Percentiles rank a stretch among this genome's conserved stretches.
These are phyloP conservation scores for Taphrina communis DNA, from an alignment of 1,139 yeast genomes.

Conservation along the genomic window DNA sequence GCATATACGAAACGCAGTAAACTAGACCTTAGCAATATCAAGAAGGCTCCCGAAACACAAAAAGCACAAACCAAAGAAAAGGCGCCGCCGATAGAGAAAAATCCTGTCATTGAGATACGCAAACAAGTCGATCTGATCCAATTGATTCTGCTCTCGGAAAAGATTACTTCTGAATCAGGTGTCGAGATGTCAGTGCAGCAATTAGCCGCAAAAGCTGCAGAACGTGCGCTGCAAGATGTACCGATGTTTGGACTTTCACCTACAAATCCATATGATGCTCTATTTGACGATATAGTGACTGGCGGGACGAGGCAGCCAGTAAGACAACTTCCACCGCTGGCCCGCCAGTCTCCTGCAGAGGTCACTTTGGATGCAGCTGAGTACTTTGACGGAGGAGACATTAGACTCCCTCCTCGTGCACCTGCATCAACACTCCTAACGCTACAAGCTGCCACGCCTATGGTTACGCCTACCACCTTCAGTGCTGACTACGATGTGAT, in stretches of 20 bases:
- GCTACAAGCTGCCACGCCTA: constrained; percentile 26
- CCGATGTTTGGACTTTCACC: constrained; percentile 37
- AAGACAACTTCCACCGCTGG: constrained; percentile 4
- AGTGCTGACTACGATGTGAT: constrained; percentile 12
- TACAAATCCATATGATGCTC: constrained; percentile 8
- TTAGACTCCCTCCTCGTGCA: constrained; percentile 21
- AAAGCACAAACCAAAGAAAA: constrained; percentile 48
- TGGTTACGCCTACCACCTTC: neutral
- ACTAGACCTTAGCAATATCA: constrained; percentile 77
- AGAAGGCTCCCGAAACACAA: constrained; percentile 53
- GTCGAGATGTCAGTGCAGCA: constrained; percentile 33
- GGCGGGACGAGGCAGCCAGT: neutral
- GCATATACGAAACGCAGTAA: constrained; percentile 66
- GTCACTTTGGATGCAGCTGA: constrained; percentile 21
- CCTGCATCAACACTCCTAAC: constrained; percentile 18
- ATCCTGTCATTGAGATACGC: constrained; percentile 49
- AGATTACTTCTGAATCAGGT: constrained; percentile 27
- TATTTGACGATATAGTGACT: constrained; percentile 33
- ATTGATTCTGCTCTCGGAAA: constrained; percentile 37
- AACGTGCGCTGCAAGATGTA: constrained; percentile 31
- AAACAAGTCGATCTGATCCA: constrained; percentile 45
- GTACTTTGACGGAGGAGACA: constrained; percentile 25
- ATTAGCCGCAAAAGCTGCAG: constrained; percentile 40
- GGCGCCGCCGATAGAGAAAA: constrained; percentile 49
- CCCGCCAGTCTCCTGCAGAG: constrained; percentile 1